Percentiles rank a stretch among this genome's conserved stretches.
Conservation (phyloP, 1,284 basidiomycete genomes). For the Apiotrichum gamsii region DNA sequence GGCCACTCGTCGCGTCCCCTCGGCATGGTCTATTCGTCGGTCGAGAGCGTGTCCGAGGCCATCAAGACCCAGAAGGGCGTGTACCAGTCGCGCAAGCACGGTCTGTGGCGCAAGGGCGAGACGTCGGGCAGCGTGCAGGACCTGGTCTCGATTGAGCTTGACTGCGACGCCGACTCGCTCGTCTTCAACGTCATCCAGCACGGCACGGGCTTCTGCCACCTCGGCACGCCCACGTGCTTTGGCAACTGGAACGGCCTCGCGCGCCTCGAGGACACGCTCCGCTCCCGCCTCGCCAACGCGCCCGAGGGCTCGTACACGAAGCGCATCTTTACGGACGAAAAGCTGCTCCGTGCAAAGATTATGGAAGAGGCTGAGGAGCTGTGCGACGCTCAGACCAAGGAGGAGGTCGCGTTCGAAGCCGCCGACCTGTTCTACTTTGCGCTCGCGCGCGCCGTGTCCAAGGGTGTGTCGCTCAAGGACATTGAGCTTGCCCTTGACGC, state of each 20-base stretch:
- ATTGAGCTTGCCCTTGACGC: constrained; percentile 78
- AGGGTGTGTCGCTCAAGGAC: constrained; percentile 77
- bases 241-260: constrained; percentile 63
- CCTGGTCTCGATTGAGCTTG: constrained; percentile 71
- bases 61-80: constrained; percentile 85
- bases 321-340: constrained; percentile 75
- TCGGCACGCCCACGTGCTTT: constrained; percentile 80
- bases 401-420: constrained; percentile 91
- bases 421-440: constrained; percentile 95
- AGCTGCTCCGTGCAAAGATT: constrained; percentile 82
- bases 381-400: constrained; percentile 70
- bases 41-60: constrained; percentile 76
- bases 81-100: constrained; percentile 94
- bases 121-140: constrained; percentile 91
- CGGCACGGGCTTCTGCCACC: constrained; percentile 90
- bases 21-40: constrained; percentile 96
- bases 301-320: constrained; percentile 90
- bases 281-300: constrained; percentile 64
- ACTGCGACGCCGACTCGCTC: constrained; percentile 90
- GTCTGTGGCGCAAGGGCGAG: constrained; percentile 95
- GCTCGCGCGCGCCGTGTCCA: constrained; percentile 74
- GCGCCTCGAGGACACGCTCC: constrained; percentile 75
- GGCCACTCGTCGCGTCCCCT: constrained; percentile 69
- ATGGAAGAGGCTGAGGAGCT: constrained; percentile 98
- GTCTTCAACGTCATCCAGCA: constrained; percentile 90